Base-by-base conservation (phyloP, 2,329 filamentous ascomycete genomes). In the Lasiodiplodia theobromae region DNA sequence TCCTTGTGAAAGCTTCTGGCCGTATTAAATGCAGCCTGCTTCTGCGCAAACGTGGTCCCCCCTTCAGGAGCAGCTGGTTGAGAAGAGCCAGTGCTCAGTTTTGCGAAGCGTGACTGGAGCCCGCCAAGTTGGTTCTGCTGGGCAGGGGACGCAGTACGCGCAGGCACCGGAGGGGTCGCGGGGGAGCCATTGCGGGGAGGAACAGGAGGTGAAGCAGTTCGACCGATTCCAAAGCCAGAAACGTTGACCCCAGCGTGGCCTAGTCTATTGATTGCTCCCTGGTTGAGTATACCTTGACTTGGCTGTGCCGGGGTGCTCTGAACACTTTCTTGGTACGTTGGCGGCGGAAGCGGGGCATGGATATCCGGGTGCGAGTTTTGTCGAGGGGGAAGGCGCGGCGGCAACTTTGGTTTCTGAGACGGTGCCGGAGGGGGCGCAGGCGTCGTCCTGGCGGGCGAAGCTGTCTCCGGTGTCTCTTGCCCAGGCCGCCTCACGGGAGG, bases 171-270 rank as follows among this genome's bases (percentile, higher is more conserved):
- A 47, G 73, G 68, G 40, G 73, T 65, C 68, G 72, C 37, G 21
- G 76, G 69, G 31, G 75, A 71, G 16, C 72, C 76, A 70, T 73
- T 77, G 69, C 72, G 76, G 34, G 71, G 72, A 44, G 75, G 74
- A 52, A 76, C 73, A 53, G 74, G 76, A 62, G 77, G 77, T 69
- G 76, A 77, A n/a, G 74, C 74, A 68, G 72, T 80, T 57, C 75
- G 77, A 3, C 88, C 89, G 70, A 97, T 96, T 5, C 91, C 91
- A 4, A 97, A 83, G 0, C 87, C 91, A 0, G 93, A 91, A 0
- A 97, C 92, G 0, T 90, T 92, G 6, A 97, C 85, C 0, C 94
- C 94, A 0, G 92, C 90, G 47, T 88, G 86, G 12, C 89, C 88
- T 10, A 97, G 84, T 52, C 92, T 86, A 69, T 82, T 85, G 67